Evolutionary conservation across 305 asterid species (phyloP).

Genomic region (Andrographis paniculata): DNA sequence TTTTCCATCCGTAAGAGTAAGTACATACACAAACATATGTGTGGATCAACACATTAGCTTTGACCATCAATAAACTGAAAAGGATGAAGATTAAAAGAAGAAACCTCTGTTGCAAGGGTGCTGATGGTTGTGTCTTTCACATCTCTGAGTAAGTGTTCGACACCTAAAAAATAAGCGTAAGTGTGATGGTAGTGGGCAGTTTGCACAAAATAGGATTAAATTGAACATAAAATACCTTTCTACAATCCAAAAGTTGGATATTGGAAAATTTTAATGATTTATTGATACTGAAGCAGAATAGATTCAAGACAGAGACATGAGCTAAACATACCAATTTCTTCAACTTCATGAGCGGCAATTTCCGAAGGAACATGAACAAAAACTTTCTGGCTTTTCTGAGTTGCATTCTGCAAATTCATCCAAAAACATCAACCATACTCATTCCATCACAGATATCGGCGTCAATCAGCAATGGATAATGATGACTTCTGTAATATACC

Average conservation of each 20-base stretch:
- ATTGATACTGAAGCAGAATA: constrained; percentile 1
- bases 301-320: constrained; percentile 11
- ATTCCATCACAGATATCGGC: constrained; percentile 4
- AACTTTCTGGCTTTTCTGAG: constrained; percentile 91
- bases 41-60: too few relatives aligned
- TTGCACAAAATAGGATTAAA: constrained; percentile 4
- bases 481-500: constrained; percentile 29
- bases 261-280: background rate
- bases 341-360: constrained; percentile 97
- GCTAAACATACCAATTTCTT: constrained; percentile 73
- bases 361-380: constrained; percentile 90
- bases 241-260: too few relatives aligned
- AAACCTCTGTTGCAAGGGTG: constrained; percentile 96
- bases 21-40: too few relatives aligned
- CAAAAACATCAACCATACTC: constrained; percentile 16
- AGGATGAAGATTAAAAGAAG: constrained; percentile 5
- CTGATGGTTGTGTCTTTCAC: constrained; percentile 94
- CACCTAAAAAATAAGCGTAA: constrained; percentile 44
- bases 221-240: background rate
- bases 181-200: constrained; percentile 9
- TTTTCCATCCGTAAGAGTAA: too few relatives aligned
- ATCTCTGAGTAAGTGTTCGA: constrained; percentile 91
- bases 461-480: background rate
- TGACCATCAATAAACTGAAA: background rate
- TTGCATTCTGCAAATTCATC: constrained; percentile 69